Evolutionary conservation across 768 basidiomycete genomes (phyloP), one percentile per base, ranked within the genome.

Genomic region (Lentinula sp.): DNA sequence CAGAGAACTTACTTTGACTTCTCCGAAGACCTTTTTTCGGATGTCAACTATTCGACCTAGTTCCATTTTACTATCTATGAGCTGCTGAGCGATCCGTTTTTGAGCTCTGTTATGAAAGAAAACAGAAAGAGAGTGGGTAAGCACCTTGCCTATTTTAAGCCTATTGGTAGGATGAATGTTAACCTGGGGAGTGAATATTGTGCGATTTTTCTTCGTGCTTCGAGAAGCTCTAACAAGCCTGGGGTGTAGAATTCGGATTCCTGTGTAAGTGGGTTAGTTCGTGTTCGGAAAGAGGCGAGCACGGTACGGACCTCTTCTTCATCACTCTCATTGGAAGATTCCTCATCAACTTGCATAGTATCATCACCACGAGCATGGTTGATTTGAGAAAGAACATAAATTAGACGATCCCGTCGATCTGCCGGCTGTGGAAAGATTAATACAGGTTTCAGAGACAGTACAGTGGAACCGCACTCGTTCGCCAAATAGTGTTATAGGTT

Each of bases 401-500:
- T 95, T 65, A 99, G 78, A 76, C 96, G 92, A 75, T 97, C 96
- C 70, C 97, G 79, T 65, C 96, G 83, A 77, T 99, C 97, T 69
- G 95, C 94, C 66, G 93, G 91, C 95, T 98, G 71, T 64, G 46
- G 65, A 63, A 46, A 59, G 32, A 39, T 49, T 34, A 31, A 50
- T 31, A 23, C 34, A 37, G 31, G 21, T 23, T 3, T 53, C 49
- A 64, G 62, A 61, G 53, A 59, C 45, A 52, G 13, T 45, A 45
- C 51, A n/a, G 62, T 53, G 4, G 57, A 34, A 45, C 49, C 93
- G 72, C 70, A 97, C 95, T 62, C 94, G 87, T 83, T 98, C 97
- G 64, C 95, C 97, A 67, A 98, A 99, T 31, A 98, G 81, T 5
- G 95, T 98, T 68, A 98, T 95, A 42, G 97, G 97, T 72, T 99